Conservation (phyloP, 768 basidiomycete genomes). For the Pisolithus marmoratus region DNA sequence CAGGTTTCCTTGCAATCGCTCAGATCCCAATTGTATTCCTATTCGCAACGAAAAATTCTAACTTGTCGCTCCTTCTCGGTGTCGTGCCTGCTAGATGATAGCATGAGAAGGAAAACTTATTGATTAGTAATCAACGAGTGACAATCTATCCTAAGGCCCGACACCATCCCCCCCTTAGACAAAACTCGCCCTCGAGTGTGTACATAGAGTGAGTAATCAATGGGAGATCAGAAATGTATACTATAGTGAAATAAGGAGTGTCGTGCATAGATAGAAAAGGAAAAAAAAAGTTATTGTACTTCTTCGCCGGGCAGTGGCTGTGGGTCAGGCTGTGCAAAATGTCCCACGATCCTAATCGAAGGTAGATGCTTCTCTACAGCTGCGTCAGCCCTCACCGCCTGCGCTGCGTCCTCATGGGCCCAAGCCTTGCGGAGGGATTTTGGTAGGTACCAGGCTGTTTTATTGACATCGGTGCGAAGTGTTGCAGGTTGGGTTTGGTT, state of each 20-base stretch:
- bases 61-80: slow-evolving; percentile 39
- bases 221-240: too few species aligned
- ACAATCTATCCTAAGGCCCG: too few species aligned
- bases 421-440: background rate
- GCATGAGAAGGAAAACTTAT: too few species aligned
- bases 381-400: background rate
- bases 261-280: background rate
- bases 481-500: background rate
- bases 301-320: background rate
- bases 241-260: too few species aligned
- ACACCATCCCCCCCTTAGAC: too few species aligned
- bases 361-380: background rate
- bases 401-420: background rate
- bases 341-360: background rate
- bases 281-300: background rate
- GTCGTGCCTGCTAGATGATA: too few species aligned
- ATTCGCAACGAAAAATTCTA: slow-evolving; percentile 51
- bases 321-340: background rate
- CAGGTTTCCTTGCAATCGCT: slow-evolving; percentile 57
- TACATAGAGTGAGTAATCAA: too few species aligned
- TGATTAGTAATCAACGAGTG: too few species aligned
- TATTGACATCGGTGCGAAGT: background rate
- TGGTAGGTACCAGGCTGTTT: background rate
- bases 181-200: too few species aligned
- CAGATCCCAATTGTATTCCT: slow-evolving; percentile 54